Evolutionary conservation across 148 eudicot genomes (phyloP), one percentile per base, ranked within the genome.

Genomic region (Camellia granthamiana): DNA sequence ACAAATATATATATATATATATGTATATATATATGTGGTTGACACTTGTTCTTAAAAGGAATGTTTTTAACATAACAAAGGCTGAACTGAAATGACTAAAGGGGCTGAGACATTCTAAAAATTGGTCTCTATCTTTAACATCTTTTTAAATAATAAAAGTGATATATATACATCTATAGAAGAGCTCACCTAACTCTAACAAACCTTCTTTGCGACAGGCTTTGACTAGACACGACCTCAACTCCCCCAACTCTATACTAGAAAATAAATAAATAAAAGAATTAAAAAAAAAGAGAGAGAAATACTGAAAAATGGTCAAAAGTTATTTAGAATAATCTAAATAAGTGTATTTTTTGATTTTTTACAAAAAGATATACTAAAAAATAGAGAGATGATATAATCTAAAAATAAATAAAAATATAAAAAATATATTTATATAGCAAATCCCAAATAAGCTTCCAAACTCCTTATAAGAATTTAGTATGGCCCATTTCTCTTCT

Each of bases 91-190:
- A 75, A 60, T 67, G 54, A 1, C 2, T 43, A 21, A 62, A 19
- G 41, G 54, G 30, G 16, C 19, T 5, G 61, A 30, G 46, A 73
- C 21, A 55, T 30, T 5, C 76, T 30, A 21, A 52, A 73, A 73
- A 52, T 54, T 18, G 76, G 18, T 74, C 77, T 74, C 77, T 55
- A 41, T 64, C 63, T 38, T 30, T 73, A 73, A 16, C 77, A 55
- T 30, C 77, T 74, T 74, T 74, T 16, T 23, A 55, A 54, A 74
- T 54, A 74, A 74, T 55, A 74, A 23, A 74, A 23, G 63, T 14
- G 43, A 55, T 18, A 18, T 1, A 1, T 30, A 30, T 30, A 30
- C 1, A 30, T 30, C 1, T 30, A 30, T 41, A 55, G 63, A 6
- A 55, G 62, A 16, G 56, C 60, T 19, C 75, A 21, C 42, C 59